Base-by-base conservation (phyloP, 495 filamentous ascomycete species). In the Trichodelitschia bisporula region DNA sequence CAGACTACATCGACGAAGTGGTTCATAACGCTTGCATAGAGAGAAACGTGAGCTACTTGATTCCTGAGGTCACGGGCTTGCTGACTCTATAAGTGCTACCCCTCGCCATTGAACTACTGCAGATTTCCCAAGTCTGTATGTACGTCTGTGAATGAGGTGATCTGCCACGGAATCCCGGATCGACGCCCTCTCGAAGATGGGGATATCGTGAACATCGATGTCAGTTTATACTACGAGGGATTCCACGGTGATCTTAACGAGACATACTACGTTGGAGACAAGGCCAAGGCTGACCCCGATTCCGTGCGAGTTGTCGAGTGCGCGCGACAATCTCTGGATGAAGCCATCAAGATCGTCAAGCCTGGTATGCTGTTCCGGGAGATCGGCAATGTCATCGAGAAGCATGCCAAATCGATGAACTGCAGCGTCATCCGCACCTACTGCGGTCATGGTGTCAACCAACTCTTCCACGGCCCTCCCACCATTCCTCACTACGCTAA, bases 121-220 rank as follows among this genome's bases (percentile, higher is more conserved):
- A 59, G 79, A 48, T 99, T 93, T 57, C 86, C 86, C 33, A 99
- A 99, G 58, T 99, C 86, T 1, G 71, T 93, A 27, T 99, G 86
- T 52, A 95, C 82, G 1, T 92, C 82, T 2, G 46, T 75, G 36
- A 99, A 99, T 57, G 86, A 99, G 53, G 72, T 90, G 34, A 95
- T 99, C 45, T 56, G 52, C 39, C 52, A 56, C 36, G 52, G 52
- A 18, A 56, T 56, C 15, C 52, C 52, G 2, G 52, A 56, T 36
- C 47, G 52, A 23, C 43, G 52, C 14, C 35, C 45, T 12, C 40
- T 56, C 0, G 26, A 43, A 23, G 49, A 56, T 36, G 52, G 52
- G 31, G 52, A 56, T 29, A 56, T 56, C 29, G 33, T 56, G 29
- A 56, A 56, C 43, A 50, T 56, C 38, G 52, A 56, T 35, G 42